Evolutionary conservation across 1,284 basidiomycete genomes (phyloP), one percentile per base, ranked within the genome.

Genomic region (Hemileia vastatrix): DNA sequence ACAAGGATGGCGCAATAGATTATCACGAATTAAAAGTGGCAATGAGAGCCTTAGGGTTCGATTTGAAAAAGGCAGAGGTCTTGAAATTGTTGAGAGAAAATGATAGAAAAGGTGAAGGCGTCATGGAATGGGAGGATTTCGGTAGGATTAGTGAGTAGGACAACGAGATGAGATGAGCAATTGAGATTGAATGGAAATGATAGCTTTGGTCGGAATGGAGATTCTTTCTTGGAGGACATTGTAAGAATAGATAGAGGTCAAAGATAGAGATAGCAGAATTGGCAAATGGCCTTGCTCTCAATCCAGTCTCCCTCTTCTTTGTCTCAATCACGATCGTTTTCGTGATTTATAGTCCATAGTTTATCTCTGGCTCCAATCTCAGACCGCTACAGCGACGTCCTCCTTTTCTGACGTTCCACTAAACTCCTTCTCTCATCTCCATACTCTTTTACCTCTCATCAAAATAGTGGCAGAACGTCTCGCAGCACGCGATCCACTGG

Each of bases 21-120:
- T 74, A 72, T 57, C 73, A 74, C 55, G 74, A 75, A 64, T 63
- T 75, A 27, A 74, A 74, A 33, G 74, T 75, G 5, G 74, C 74
- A 5, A 74, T 75, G 74, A 67, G 74, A 2, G 73, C 74, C 6
- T 65, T 75, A 1, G 74, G 74, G 0, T 75, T 75, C 52, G 74
- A 75, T 55, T 63, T 73, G 4, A 72, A 73, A 47, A 75, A 75
- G 61, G 66, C 71, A 1, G 74, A 75, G 54, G 71, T 74, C 23
- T 66, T 73, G 40, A 72, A 74, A 54, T 57, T 74, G 40, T 58
- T 75, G 11, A 64, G 70, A 18, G 74, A 73, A 21, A 59, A 74
- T 54, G 74, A 75, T 51, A 64, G 67, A 57, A 71, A 65, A 21
- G 72, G 71, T 15, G 67, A 71, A 1, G 72, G 72, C 4, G 47